Base-by-base conservation (phyloP, 164 flowering plant species). In the Dillenia suffruticosa region DNA sequence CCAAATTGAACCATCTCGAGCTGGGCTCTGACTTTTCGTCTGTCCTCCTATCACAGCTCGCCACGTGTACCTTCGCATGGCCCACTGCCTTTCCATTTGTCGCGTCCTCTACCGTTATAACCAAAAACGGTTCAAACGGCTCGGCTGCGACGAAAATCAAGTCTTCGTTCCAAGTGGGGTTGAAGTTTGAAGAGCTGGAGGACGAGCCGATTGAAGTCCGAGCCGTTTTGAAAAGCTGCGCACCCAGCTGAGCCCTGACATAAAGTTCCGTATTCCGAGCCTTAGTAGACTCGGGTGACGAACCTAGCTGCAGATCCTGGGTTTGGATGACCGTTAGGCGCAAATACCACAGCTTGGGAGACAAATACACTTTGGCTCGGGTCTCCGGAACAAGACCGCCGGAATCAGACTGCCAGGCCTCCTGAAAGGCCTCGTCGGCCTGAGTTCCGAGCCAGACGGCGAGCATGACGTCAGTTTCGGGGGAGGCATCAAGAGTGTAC, bases 351-450 rank as follows among this genome's bases (percentile, higher is more conserved):
- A 94, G 85, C 86, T 88, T 94, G 44, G 99, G 99, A 51, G 97
- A 87, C n/a, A 88, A 72, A 69, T 94, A 94, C 0, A 90, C 97
- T 71, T 88, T 89, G 71, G 99, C 84, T 64, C 98, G 84, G 60
- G 97, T 88, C 68, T 85, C 91, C 55, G 87, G 90, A 16, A 89
- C 59, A 65, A 83, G 58, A 12, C 96, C 95, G 56, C 95, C 93
- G 66, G 98, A 86, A 72, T 91, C 99, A 13, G 99, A 94, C 66
- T 88, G 96, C 97, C 99, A 94, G 0, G 99, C 96, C 70, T 91
- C 96, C 54, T 83, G 96, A 62, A 91, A 94, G 1, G 96, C 88
- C 68, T 94, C 99, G 65, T 94, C 99, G 0, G 90, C 90, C 76
- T 89, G 99, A 49, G 97, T 91, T 9, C 99, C 99, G 44, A 87